Evolutionary conservation across 2,329 filamentous ascomycete genomes (phyloP).

Genomic region (Aspergillus luchuensis): DNA sequence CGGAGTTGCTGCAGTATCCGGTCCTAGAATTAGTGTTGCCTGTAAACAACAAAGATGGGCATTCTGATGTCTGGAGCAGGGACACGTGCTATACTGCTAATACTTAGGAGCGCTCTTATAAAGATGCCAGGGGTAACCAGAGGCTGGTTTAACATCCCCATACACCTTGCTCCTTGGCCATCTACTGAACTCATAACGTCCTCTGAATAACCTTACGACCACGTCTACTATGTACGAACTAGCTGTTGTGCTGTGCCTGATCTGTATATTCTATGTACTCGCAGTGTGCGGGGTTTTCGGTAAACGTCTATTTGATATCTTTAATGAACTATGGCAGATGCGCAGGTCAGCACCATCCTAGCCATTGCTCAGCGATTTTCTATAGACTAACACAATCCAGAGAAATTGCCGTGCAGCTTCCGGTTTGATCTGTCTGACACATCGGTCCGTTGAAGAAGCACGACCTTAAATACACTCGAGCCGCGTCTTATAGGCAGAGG

Average conservation of each 20-base stretch:
- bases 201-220: not conserved
- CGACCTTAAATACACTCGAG: not conserved
- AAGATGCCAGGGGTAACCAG: not conserved
- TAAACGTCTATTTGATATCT: not conserved
- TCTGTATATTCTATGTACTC: not conserved
- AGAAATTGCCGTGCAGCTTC: not conserved
- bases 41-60: not conserved
- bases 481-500: not conserved
- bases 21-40: not conserved
- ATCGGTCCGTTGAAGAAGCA: not conserved
- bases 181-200: not conserved
- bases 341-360: not conserved
- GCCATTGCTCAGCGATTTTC: not conserved
- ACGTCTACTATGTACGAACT: not conserved
- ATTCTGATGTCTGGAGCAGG: not conserved
- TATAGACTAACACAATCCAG: not conserved
- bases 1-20: too few species aligned
- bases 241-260: not conserved
- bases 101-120: not conserved
- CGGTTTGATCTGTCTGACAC: not conserved
- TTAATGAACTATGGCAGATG: not conserved
- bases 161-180: not conserved
- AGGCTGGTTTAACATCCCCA: not conserved
- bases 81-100: not conserved
- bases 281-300: not conserved